Evolutionary conservation across 345 rosid species (phyloP).

Genomic region (Hibiscus trionum): DNA sequence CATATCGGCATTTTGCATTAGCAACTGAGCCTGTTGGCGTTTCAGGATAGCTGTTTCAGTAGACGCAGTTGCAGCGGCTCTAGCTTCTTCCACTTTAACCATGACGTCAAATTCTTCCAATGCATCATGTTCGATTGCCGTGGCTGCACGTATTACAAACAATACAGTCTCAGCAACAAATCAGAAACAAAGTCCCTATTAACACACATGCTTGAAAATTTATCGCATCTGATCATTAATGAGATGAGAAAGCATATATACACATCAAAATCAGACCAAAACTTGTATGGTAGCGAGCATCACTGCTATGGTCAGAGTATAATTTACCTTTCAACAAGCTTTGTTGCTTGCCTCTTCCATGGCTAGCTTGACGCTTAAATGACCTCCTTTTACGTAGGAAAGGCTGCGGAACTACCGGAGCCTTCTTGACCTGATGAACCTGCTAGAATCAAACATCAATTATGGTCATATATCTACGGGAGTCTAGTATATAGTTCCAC

Average conservation of each 20-base stretch:
- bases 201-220: not conserved
- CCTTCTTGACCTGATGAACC: conserved; percentile 50
- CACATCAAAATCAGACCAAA: not conserved
- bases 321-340: conserved; percentile 44
- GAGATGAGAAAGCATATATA: not conserved
- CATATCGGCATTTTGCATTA: conserved; percentile 74
- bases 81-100: conserved; percentile 47
- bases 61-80: conserved; percentile 26
- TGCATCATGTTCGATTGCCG: conserved; percentile 39
- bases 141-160: conserved; percentile 20
- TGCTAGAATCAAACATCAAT: not conserved
- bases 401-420: conserved; percentile 49
- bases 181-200: not conserved
- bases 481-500: not conserved
- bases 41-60: conserved; percentile 43
- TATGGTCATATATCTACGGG: conserved; percentile 13
- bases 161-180: not conserved
- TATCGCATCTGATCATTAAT: not conserved
- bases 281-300: not conserved
- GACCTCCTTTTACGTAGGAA: conserved; percentile 73
- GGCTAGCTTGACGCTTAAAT: conserved; percentile 64
- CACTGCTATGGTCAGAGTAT: not conserved
- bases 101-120: conserved; percentile 33
- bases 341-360: conserved; percentile 70
- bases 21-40: conserved; percentile 60